Evolutionary conservation across 2,329 filamentous ascomycete species (phyloP).

Genomic region (Sphaerulina vaccinii): DNA sequence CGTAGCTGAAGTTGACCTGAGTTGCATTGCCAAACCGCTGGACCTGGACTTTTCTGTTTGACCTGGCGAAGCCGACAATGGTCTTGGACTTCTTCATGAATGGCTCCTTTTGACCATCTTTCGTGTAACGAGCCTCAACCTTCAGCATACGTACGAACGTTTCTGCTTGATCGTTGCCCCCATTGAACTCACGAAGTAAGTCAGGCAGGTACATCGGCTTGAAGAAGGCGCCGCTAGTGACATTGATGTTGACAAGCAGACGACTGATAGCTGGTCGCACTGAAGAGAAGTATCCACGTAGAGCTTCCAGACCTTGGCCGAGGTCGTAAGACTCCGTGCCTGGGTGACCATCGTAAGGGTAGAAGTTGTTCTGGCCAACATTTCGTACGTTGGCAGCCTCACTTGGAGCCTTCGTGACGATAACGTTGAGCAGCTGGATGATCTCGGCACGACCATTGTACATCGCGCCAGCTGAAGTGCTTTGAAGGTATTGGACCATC

Average conservation of each 20-base stretch:
- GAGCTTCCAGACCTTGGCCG: slow-evolving; percentile 53
- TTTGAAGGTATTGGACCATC: slow-evolving; percentile 47
- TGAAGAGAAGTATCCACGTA: slow-evolving; percentile 63
- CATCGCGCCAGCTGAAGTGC: slow-evolving; percentile 35
- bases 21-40: slow-evolving; percentile 41
- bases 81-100: slow-evolving; percentile 42
- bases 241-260: slow-evolving; percentile 62
- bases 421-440: slow-evolving; percentile 59
- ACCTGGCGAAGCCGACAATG: slow-evolving; percentile 48
- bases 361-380: slow-evolving; percentile 56
- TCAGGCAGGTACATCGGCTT: slow-evolving; percentile 37
- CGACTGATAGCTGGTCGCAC: slow-evolving; percentile 59
- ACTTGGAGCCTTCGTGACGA: slow-evolving; percentile 53
- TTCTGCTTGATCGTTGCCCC: slow-evolving; percentile 21
- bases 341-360: slow-evolving; percentile 40
- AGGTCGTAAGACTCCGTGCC: slow-evolving; percentile 43
- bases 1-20: slow-evolving; percentile 51
- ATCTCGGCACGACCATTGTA: slow-evolving; percentile 51
- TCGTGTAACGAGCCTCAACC: slow-evolving; percentile 30
- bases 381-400: slow-evolving; percentile 43
- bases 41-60: slow-evolving; percentile 22
- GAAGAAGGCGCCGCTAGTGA: slow-evolving; percentile 60
- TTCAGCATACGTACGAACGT: slow-evolving; percentile 34
- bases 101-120: slow-evolving; percentile 25
- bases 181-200: slow-evolving; percentile 36